Evolutionary conservation across 352 stramenopile genomes (phyloP), one percentile per base, ranked within the genome.

Genomic region (Phytophthora syringae): DNA sequence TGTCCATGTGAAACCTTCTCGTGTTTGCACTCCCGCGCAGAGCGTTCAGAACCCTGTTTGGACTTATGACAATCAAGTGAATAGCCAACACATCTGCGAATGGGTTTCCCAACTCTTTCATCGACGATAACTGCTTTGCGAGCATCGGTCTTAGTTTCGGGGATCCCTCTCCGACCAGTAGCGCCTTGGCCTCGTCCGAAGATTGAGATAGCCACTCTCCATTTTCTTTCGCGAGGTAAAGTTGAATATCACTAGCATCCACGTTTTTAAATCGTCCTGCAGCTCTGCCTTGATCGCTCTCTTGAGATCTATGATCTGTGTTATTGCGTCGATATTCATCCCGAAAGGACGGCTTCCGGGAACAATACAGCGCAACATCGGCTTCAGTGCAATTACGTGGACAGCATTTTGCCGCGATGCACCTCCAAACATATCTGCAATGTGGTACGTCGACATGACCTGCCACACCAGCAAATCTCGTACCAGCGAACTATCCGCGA

Each of bases 311-410:
- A 24, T 18, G 3, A 40, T 39, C 5, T 18, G 25, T 6, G 45
- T 37, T 7, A 52, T 39, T 12, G 24, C 13, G 25, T 24, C 7
- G 7, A 37, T 20, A 12, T 52, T 22, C 6, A 52, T 16, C 16
- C 30, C 45, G 18, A 40, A 52, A 37, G 25, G 25, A 39, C 45
- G 24, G 9, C 22, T 40, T 9, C 45, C 24, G 10, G 45, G 25
- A n/a, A 20, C 13, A 22, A 52, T 52, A n/a, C 45, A 52, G 16
- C 45, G 45, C 34, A 40, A 15, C 34, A 40, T 40, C 18, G 34
- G 34, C 13, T 40, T 40, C 7, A 40, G 1, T 5, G 34, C 34
- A 40, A 40, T 18, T 18, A 20, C 11, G 18, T 40, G 34, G 12
- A 40, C 18, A 18, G 34, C 34, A 18, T 15, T 40, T 40, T 3